These are phyloP conservation scores for Hypoxylon cercidicola DNA, from an alignment of 495 filamentous ascomycete genomes.

Conservation along the genomic window DNA sequence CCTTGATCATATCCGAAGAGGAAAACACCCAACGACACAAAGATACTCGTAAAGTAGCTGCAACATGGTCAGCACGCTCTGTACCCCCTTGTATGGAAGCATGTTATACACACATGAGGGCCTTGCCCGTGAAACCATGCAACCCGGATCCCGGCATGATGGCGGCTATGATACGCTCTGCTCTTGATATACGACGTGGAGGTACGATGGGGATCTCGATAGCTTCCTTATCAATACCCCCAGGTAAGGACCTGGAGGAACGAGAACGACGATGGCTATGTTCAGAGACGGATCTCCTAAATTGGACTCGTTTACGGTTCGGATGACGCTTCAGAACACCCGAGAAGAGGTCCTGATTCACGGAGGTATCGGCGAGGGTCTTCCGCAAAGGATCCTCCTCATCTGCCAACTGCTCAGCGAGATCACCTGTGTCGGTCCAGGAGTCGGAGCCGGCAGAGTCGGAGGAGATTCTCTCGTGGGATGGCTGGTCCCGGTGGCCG, in stretches of 20 bases:
- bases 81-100: neutral
- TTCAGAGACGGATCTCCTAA: conserved; percentile 51
- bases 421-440: conserved; percentile 93
- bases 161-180: conserved; percentile 74
- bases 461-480: conserved; percentile 63
- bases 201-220: conserved; percentile 81
- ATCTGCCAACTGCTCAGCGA: conserved; percentile 87
- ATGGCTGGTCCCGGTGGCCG: conserved; percentile 48
- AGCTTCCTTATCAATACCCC: conserved; percentile 76
- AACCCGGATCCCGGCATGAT: conserved; percentile 88
- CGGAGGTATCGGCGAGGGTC: conserved; percentile 66
- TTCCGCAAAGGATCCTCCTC: conserved; percentile 80
- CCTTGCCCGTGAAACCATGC: conserved; percentile 94
- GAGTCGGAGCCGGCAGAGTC: conserved; percentile 75
- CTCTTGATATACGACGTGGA: conserved; percentile 68
- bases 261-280: conserved; percentile 38
- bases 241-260: conserved; percentile 40
- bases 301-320: conserved; percentile 59
- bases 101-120: conserved; percentile 76
- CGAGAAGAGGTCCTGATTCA: conserved; percentile 67
- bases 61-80: conserved; percentile 48
- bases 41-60: conserved; percentile 97
- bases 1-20: conserved; percentile 99
- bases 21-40: conserved; percentile 97
- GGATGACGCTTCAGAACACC: conserved; percentile 55